Evolutionary conservation across 768 basidiomycete genomes (phyloP).

Genomic region (Leccinellum luteum): DNA sequence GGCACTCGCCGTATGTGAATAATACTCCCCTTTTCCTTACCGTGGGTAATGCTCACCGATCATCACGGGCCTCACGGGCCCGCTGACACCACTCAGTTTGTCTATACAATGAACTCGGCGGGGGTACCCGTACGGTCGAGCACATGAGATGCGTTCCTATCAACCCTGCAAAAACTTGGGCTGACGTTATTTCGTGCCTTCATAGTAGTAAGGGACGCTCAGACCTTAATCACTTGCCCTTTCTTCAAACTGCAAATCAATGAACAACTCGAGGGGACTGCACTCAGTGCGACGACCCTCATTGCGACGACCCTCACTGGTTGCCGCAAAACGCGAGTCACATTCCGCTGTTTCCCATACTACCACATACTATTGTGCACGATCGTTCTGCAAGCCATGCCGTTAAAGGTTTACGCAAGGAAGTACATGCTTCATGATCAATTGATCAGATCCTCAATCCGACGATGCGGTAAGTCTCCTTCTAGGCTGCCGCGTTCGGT

Average conservation of each 20-base stretch:
- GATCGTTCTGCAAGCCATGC: neutral
- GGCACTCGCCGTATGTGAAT: neutral
- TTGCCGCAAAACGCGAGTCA: neutral
- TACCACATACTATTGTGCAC: neutral
- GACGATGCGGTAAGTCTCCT: neutral
- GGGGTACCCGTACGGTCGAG: neutral
- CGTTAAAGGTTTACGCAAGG: neutral
- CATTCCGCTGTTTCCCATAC: neutral
- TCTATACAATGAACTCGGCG: neutral
- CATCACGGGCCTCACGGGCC: neutral
- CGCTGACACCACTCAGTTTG: neutral
- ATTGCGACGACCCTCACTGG: neutral
- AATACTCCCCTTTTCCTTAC: neutral
- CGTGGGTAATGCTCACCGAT: neutral
- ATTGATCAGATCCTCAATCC: neutral
- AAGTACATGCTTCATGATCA: neutral
- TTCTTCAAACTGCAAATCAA: neutral
- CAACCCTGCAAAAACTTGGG: neutral
- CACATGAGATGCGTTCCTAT: neutral
- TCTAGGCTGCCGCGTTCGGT: slow-evolving; percentile 37
- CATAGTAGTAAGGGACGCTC: neutral
- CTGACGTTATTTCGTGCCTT: neutral
- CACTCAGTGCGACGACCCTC: neutral
- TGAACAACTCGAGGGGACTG: neutral
- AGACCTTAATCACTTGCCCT: neutral